phyloP scores from a whole-genome alignment of 495 filamentous ascomycete genomes.

The Tuber melanosporum region DNA sequence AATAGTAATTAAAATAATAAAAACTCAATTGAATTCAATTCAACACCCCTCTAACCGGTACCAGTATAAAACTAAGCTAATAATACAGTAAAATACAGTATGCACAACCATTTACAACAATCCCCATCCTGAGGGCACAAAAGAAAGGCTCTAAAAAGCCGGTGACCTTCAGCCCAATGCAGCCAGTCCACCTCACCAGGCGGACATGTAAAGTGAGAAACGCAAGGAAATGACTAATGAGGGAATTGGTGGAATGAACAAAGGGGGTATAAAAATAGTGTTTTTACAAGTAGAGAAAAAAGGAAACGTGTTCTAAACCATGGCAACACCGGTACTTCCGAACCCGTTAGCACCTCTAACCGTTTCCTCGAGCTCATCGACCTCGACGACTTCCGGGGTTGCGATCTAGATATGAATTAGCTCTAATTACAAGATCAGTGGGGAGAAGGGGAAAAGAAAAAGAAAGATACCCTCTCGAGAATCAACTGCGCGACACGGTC shows the following conservation, averaged over 20 bases:
- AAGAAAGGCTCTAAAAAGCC: background rate
- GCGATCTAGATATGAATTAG: conserved; percentile 54
- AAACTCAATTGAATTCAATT: background rate
- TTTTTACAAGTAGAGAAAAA: background rate
- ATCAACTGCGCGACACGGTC: conserved; percentile 91
- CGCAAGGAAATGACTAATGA: background rate
- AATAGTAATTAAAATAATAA: no score
- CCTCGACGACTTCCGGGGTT: conserved; percentile 82
- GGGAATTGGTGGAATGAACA: background rate
- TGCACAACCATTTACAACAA: background rate
- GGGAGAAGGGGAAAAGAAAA: background rate
- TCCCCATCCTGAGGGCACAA: background rate
- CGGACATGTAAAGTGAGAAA: background rate
- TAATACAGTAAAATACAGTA: conserved; percentile 4
- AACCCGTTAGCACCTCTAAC: conserved; percentile 87
- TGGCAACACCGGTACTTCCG: conserved; percentile 68
- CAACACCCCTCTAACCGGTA: background rate
- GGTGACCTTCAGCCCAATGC: background rate
- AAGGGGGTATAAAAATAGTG: background rate
- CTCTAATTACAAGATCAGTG: background rate
- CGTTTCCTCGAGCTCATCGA: conserved; percentile 81
- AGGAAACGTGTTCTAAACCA: background rate
- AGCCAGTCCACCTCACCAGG: background rate
- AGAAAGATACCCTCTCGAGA: conserved; percentile 60
- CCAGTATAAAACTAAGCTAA: background rate